Base-by-base conservation (phyloP, 768 basidiomycete genomes). In the Pholiota molesta region DNA sequence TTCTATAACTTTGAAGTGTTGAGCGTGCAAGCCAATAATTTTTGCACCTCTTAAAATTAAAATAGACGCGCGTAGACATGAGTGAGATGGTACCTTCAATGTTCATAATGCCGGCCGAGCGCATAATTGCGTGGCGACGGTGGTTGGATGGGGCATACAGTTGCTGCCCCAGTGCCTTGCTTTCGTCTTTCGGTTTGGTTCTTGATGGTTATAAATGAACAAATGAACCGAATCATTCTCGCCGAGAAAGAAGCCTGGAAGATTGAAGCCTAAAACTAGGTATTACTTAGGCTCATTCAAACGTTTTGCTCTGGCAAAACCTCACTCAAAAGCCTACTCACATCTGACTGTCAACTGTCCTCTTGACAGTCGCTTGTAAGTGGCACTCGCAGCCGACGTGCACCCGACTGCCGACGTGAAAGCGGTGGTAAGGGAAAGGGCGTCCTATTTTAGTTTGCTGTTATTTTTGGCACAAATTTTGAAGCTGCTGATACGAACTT, bases 391-490 rank as follows among this genome's bases (percentile, higher is more conserved):
- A 58, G 33, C 57, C 57, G 57, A 58, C 47, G 23, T 58, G 35
- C 37, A 33, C 26, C 57, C 47, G 57, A 58, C 45, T 52, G 31
- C 57, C 57, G 57, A 58, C 49, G 57, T 44, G 47, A 37, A 58
- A 52, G 47, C 57, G 47, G 31, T 10, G n/a, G 17, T 5, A 35
- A 45, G 45, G 10, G 19, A 33, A 33, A 49, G 31, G 16, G 7
- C 6, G 33, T 9, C 45, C 21, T 58, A 51, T 58, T 28, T 35
- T 58, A 37, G 56, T 26, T 26, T 26, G 47, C 10, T 19, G 47
- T 49, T 49, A 49, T 49, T 49, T 26, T 49, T 49, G 23, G 47
- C 13, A 21, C 9, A 13, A 49, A 28, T 13, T 49, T 49, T 49
- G 5, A 26, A 37, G 35, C 11, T 37, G 35, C 35, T 37, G 35